Base-by-base conservation (phyloP, 345 rosid species). In the Moringa oleifera region DNA sequence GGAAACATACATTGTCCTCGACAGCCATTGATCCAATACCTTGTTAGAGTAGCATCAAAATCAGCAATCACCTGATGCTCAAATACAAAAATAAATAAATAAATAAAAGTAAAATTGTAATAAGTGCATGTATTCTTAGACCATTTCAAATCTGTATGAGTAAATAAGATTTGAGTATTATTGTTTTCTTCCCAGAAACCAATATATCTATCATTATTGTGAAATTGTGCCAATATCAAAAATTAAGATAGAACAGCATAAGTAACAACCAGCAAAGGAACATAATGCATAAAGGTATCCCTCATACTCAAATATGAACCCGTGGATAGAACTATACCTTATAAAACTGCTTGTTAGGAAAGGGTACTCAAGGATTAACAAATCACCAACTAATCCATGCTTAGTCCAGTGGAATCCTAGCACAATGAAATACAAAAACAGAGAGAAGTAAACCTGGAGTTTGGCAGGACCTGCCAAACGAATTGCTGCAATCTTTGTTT, bases 1-100 rank as follows among this genome's bases (percentile, higher is more conserved):
- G 23, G n/a, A 19, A 60, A 70, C 87, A 58, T 86, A 91, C 96
- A 75, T 73, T 70, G 80, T 31, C 98, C 95, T 16, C 90, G 78
- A 19, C 54, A 4, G 19, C 92, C 96, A 76, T 85, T 82, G 54
- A 86, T 78, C 68, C 73, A 22, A 62, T 75, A 91, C 41, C 66
- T 76, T 37, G 98, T 91, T 63, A 91, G 69, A 25, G 98, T 91
- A 2, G 81, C 90, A 75, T 91, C 96, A 54, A 88, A 91, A 81
- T 91, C 96, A 19, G 94, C 94, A 70, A 91, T 86, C 18, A 81
- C 81, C 83, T 85, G 73, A 65, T 31, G 61, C 33, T 46, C 37
- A 68, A 45, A 55, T 18, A 19, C 45, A 52, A 61, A 28, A 25
- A 20, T 6, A 18, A 54, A 18, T 18, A 23, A 0, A n/a, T n/a